phyloP scores from a whole-genome alignment of 2,329 filamentous ascomycete species.

The Clathrospora elynae region DNA sequence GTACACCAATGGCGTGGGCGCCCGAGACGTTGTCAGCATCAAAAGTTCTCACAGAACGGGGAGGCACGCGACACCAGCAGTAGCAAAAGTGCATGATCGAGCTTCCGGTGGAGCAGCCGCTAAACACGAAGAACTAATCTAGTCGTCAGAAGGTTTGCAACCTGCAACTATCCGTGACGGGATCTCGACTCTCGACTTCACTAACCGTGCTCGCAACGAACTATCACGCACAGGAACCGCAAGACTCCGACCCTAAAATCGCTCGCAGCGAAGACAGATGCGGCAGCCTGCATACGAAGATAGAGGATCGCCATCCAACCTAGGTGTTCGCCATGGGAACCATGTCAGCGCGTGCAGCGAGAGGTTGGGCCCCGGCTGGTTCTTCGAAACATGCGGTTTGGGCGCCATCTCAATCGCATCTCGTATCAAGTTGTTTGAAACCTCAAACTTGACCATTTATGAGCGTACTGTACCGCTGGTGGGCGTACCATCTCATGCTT shows the following conservation, averaged over 20 bases:
- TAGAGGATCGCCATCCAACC: slow-evolving; percentile 6
- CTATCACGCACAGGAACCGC: slow-evolving; percentile 9
- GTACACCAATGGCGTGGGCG: slow-evolving; percentile 12
- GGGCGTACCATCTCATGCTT: slow-evolving; percentile 4
- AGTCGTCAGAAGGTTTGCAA: not conserved
- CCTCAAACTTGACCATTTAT: too few species aligned
- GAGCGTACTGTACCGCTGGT: too few species aligned
- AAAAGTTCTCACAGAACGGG: slow-evolving; percentile 26
- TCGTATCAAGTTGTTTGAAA: slow-evolving; percentile 19
- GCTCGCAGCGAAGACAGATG: slow-evolving; percentile 10
- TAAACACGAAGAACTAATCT: not conserved
- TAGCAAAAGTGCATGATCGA: slow-evolving; percentile 1
- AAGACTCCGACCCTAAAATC: slow-evolving; percentile 5
- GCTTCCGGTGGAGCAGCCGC: not conserved
- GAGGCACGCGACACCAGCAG: slow-evolving; percentile 16
- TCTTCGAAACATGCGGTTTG: slow-evolving; percentile 11
- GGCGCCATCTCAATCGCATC: not conserved
- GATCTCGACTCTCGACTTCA: too few species aligned
- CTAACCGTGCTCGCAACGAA: slow-evolving; percentile 3
- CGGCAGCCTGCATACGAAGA: slow-evolving; percentile 17
- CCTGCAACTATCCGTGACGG: too few species aligned
- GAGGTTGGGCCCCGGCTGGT: not conserved
- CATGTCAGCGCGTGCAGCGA: slow-evolving; percentile 17
- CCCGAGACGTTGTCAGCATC: slow-evolving; percentile 29
- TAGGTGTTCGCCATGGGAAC: slow-evolving; percentile 16